Evolutionary conservation across 2,329 filamentous ascomycete genomes (phyloP).

Genomic region (Acarospora socialis): DNA sequence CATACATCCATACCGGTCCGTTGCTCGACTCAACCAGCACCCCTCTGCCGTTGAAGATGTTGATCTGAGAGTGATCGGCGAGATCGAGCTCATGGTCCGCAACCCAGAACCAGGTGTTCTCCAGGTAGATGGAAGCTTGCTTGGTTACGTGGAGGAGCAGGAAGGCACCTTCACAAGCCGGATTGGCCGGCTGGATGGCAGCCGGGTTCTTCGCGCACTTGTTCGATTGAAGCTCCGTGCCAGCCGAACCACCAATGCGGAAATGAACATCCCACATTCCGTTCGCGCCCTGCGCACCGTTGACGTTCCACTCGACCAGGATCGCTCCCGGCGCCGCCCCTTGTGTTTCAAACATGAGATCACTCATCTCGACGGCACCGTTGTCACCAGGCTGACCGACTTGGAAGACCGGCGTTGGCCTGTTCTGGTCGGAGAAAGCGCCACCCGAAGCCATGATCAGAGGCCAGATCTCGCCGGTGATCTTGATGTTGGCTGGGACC

Average conservation of each 20-base stretch:
- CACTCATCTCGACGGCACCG: conserved; percentile 74
- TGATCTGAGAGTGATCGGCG: conserved; percentile 48
- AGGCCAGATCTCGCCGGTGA: conserved; percentile 85
- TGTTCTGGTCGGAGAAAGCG: conserved; percentile 57
- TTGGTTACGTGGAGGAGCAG: conserved; percentile 43
- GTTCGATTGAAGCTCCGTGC: conserved; percentile 67
- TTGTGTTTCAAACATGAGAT: conserved; percentile 71
- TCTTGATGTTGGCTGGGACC: conserved; percentile 61
- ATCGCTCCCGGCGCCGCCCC: conserved; percentile 78
- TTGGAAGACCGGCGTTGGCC: conserved; percentile 74
- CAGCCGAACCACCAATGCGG: conserved; percentile 57
- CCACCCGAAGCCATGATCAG: conserved; percentile 69
- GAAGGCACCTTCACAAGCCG: conserved; percentile 61
- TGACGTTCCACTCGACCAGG: conserved; percentile 83
- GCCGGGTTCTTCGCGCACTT: conserved; percentile 65
- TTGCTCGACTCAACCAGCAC: conserved; percentile 61
- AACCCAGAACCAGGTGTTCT: conserved; percentile 86
- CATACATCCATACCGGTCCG: conserved; percentile 69
- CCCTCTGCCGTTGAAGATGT: conserved; percentile 77
- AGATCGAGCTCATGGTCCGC: conserved; percentile 81
- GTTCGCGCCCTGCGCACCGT: conserved; percentile 50
- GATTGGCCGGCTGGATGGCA: conserved; percentile 44
- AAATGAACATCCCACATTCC: conserved; percentile 67
- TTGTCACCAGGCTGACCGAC: conserved; percentile 63
- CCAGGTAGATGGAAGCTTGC: conserved; percentile 55